Evolutionary conservation across 2,329 filamentous ascomycete genomes (phyloP), one percentile per base, ranked within the genome.

Genomic region (Domatiomyces catenatus): DNA sequence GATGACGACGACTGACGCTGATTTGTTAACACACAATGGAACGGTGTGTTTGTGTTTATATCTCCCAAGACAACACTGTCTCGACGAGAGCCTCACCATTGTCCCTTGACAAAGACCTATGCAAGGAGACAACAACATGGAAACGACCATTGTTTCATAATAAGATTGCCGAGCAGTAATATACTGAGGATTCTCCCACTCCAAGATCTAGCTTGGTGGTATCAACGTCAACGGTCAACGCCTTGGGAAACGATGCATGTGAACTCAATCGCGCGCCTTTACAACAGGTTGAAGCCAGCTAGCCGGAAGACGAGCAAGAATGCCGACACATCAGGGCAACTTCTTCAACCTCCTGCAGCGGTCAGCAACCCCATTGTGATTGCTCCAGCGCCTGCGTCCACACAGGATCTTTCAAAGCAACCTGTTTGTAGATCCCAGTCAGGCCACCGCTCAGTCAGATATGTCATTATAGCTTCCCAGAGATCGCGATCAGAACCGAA

Each of bases 1-100:
- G 47, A 52, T 24, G 52, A 54, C 45, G 48, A 55, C 24, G 52
- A 54, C 46, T 56, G 52, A 36, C 4, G 28, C 28, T 39, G 32
- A 39, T 32, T 32, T 44, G 42, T 44, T n/a, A 44, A 22, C 8
- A 15, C 42, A 2, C 17, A n/a, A 7, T 15, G 42, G 2, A 10
- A 8, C 42, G 17, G 17, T 8, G 42, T n/a, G n/a, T 45, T 45
- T 26, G 19, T 12, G 3, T 18, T 45, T n/a, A 17, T 26, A 4
- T 20, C 10, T 6, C 6, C 19, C 19, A 45, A 20, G 19, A 45
- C 43, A 39, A 12, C 15, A 12, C 32, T 39, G 32, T 15, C 22
- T 45, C 2, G 43, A 20, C 10, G 2, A 10, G 43, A 45, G n/a
- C 8, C 8, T 20, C 4, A 6, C 43, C 18, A 45, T 26, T 18